phyloP scores from a whole-genome alignment of 768 basidiomycete species.

The Russula brevipes region DNA sequence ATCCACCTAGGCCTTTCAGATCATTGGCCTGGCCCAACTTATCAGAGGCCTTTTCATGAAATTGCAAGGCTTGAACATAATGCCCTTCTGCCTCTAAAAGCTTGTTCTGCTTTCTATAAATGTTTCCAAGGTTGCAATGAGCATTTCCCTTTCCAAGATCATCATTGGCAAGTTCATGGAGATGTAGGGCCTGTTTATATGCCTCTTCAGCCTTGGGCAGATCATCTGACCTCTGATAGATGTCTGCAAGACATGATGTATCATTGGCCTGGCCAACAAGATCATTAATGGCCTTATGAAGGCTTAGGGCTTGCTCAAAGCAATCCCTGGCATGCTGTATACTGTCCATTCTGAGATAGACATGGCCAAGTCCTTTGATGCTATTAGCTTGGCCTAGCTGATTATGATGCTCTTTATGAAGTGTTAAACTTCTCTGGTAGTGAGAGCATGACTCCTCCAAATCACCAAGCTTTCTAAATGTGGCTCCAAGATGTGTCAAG shows the following conservation, averaged over 20 bases:
- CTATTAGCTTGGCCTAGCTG: constrained; percentile 18
- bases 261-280: constrained; percentile 21
- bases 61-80: constrained; percentile 4
- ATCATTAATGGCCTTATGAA: constrained; percentile 13
- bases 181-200: constrained; percentile 6
- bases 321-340: background rate
- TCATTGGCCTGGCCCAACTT: constrained; percentile 22
- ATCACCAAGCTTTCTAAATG: constrained; percentile 13
- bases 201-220: constrained; percentile 2
- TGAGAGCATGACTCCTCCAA: background rate
- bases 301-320: constrained; percentile 10
- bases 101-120: constrained; percentile 18
- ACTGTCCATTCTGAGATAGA: constrained; percentile 12
- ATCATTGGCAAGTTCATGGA: constrained; percentile 13
- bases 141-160: constrained; percentile 18
- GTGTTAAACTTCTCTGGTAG: background rate
- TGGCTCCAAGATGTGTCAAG: constrained; percentile 18
- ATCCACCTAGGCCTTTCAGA: constrained; percentile 21
- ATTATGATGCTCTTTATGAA: constrained; percentile 6
- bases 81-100: constrained; percentile 5
- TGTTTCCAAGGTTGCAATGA: constrained; percentile 15
- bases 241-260: constrained; percentile 10
- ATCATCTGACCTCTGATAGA: constrained; percentile 13
- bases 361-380: constrained; percentile 16
- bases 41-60: constrained; percentile 14